phyloP scores from a whole-genome alignment of 176 grass and related monocot genomes.

The Oryza officinalis region DNA sequence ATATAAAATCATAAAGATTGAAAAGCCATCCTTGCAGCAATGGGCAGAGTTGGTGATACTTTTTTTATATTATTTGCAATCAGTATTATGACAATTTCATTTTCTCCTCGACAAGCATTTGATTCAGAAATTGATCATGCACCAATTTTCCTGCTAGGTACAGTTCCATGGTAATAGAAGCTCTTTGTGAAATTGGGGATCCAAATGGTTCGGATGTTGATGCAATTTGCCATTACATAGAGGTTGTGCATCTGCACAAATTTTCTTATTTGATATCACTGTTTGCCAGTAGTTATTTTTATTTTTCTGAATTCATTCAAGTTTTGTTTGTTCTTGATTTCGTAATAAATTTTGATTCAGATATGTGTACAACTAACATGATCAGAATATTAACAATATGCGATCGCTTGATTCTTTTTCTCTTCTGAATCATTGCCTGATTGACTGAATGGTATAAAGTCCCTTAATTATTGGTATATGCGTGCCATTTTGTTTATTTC shows the following conservation, averaged over 20 bases:
- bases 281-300: constrained; percentile 17
- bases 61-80: constrained; percentile 10
- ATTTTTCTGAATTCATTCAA: constrained; percentile 36
- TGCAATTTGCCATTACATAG: constrained; percentile 63
- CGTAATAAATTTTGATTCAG: not conserved
- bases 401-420: constrained; percentile 19
- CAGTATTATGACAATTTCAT: constrained; percentile 11
- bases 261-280: constrained; percentile 25
- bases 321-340: constrained; percentile 19
- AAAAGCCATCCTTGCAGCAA: not conserved
- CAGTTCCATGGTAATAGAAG: constrained; percentile 78
- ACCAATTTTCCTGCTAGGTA: constrained; percentile 57
- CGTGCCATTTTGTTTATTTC: constrained; percentile 16
- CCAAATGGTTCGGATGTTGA: constrained; percentile 74
- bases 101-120: not conserved
- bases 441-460: not conserved
- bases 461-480: not conserved
- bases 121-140: constrained; percentile 28
- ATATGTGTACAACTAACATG: constrained; percentile 1
- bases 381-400: constrained; percentile 12
- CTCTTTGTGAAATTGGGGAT: constrained; percentile 68
- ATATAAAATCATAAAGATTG: constrained; percentile 13
- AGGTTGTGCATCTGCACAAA: constrained; percentile 49
- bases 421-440: constrained; percentile 11
- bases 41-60: not conserved